Base-by-base conservation (phyloP, 2,329 filamentous ascomycete species). In the Stagonosporopsis tanaceti region DNA sequence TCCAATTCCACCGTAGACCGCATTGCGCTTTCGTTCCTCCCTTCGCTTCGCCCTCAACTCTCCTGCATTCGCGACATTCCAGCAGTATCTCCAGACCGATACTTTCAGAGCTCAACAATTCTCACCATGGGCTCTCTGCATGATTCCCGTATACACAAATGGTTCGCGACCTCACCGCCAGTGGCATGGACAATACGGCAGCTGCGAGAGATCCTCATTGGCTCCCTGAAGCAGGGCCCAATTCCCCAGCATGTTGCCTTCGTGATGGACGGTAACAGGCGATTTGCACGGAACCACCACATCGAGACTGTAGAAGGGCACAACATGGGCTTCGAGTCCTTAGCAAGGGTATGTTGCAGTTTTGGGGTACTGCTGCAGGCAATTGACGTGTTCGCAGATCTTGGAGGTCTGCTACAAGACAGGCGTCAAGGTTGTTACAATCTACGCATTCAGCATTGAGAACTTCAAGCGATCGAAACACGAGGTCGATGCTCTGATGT, bases 391-490 rank as follows among this genome's bases (percentile, higher is more conserved):
- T 40, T 34, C 15, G 38, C 32, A 80, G 90, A 92, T 98, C 50
- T 88, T 99, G 58, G 95, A 99, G 78, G 91, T 99, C 53, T 98
- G 95, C 84, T 99, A 98, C 83, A 97, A 97, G 76, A 93, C 91
- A 57, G 95, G 95, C 52, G 94, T 99, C 62, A 94, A 95, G 76
- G 92, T 96, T 8, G 94, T 99, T 37, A 98, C 95, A 4, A 93
- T 99, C 62, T 99, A 98, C 76, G 95, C 95, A 15, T 99, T 99
- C 79, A 97, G 92, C 73, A 97, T 99, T 71, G 95, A 99, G 79
- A 99, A 99, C 80, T 99, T 97, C 82, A 97, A 98, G 76, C 88
- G 95, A 6, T 94, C 93, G 22, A 93, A 95, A 77, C 95, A 96
- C 77, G 95, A 99, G 77, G 95, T 99, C 8, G 93, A 97, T 73